Percentiles rank a stretch among this genome's conserved stretches.
phyloP scores from a whole-genome alignment of 306 rosid genomes.

The Mucuna pruriens region DNA sequence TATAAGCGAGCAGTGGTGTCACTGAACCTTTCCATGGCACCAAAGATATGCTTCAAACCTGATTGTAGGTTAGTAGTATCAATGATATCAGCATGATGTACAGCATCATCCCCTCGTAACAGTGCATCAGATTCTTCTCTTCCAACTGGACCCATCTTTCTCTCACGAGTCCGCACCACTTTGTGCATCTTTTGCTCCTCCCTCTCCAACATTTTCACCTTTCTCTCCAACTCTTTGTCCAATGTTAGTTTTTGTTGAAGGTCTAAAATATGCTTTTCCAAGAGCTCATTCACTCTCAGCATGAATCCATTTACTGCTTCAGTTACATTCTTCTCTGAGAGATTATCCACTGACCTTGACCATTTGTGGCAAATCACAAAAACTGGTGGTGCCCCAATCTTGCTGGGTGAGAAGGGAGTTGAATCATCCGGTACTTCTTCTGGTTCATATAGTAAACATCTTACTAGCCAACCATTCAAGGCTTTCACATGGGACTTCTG shows the following conservation, averaged over 20 bases:
- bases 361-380: conserved; percentile 70
- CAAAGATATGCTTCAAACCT: conserved; percentile 59
- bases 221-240: conserved; percentile 68
- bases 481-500: conserved; percentile 71
- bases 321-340: conserved; percentile 63
- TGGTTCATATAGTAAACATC: conserved; percentile 67
- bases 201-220: conserved; percentile 49
- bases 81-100: conserved; percentile 35
- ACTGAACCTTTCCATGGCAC: conserved; percentile 62
- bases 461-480: conserved; percentile 74
- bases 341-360: conserved; percentile 64
- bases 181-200: conserved; percentile 65
- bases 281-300: conserved; percentile 41
- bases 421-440: conserved; percentile 50
- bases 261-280: conserved; percentile 56
- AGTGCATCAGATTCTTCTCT: conserved; percentile 40
- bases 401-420: conserved; percentile 59
- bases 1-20: conserved; percentile 55
- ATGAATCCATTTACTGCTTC: conserved; percentile 64
- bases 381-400: conserved; percentile 69
- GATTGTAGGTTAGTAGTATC: conserved; percentile 37
- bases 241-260: conserved; percentile 48
- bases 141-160: conserved; percentile 34
- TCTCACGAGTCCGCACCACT: conserved; percentile 49
- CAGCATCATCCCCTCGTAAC: conserved; percentile 9